Evolutionary conservation across 106 monocot species (phyloP).

Genomic region (Dioscorea alata): DNA sequence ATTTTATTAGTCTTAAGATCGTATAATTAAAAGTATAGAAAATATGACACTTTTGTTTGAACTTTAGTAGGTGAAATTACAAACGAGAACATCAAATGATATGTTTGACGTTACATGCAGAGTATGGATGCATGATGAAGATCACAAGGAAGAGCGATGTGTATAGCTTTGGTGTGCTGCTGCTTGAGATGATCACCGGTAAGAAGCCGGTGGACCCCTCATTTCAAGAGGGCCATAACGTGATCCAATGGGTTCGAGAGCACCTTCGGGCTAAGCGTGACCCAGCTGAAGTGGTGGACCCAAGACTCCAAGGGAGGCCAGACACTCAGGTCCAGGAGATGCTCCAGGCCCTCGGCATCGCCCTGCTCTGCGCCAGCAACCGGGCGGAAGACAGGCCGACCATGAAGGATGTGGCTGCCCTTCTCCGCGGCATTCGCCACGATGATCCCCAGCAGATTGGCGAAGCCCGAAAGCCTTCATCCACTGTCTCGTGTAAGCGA

Average conservation of each 20-base stretch:
- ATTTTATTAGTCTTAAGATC: too few species aligned
- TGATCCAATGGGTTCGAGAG: slow-evolving; percentile 65
- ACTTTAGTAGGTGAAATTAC: too few species aligned
- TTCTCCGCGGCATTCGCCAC: slow-evolving; percentile 61
- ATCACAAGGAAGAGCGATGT: slow-evolving; percentile 88
- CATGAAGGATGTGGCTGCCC: slow-evolving; percentile 88
- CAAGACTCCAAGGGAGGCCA: slow-evolving; percentile 39
- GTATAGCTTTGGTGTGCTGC: slow-evolving; percentile 82
- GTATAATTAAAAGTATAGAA: too few species aligned
- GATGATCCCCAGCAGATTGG: slow-evolving; percentile 15
- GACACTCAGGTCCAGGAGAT: slow-evolving; percentile 73
- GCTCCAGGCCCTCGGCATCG: slow-evolving; percentile 79
- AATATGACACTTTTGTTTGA: too few species aligned
- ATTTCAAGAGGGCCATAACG: slow-evolving; percentile 44
- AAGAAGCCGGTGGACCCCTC: slow-evolving; percentile 31
- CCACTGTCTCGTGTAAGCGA: neutral
- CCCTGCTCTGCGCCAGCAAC: slow-evolving; percentile 60
- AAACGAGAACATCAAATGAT: neutral
- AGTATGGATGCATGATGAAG: slow-evolving; percentile 67
- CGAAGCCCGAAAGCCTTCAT: neutral
- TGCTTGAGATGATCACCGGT: slow-evolving; percentile 74
- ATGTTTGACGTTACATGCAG: slow-evolving; percentile 17
- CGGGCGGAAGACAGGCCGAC: slow-evolving; percentile 67
- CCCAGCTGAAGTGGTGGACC: slow-evolving; percentile 55
- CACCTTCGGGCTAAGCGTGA: slow-evolving; percentile 52